Evolutionary conservation across 202 grass and related monocot species (phyloP), one percentile per base, ranked within the genome.

Genomic region (Hordeum pubiflorum): DNA sequence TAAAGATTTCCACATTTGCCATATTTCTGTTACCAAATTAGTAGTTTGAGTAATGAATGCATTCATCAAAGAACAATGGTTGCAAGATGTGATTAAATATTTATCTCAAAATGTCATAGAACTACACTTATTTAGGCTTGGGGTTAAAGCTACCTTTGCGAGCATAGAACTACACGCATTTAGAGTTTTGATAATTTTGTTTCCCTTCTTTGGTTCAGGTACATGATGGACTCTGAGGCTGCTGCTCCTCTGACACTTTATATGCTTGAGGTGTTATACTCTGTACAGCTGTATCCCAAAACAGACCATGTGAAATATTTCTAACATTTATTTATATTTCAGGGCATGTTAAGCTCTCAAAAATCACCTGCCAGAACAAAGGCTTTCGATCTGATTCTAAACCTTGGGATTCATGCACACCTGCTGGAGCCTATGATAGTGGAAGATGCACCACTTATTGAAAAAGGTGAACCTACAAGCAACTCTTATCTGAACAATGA

Each of bases 301-400:
- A 80, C 73, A 37, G 40, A 83, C 22, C n/a, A 69, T n/a, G 76
- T 18, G 18, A 70, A 68, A 21, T 9, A 43, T 86, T 72, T 81
- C 68, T 90, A 14, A 83, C 77, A 59, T 79, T 69, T 69, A 22
- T 89, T 80, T 58, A 67, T 61, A 29, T 85, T 78, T 81, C 81
- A 98, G 96, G 92, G 92, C 43, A 95, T 98, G 87, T 69, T 98
- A 79, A 95, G 92, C 82, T 95, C 96, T 80, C 80, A 86, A 79
- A 95, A 85, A 63, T 82, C 78, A 22, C 69, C 87, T 58, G 90
- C 92, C 60, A 98, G 93, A 91, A 92, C 90, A 70, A 88, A 91
- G 69, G 96, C 96, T 81, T 92, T 98, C 88, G 96, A 98, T 93
- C 87, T 98, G 32, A 93, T 98, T 72, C 77, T 98, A 82, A 98